Percentiles rank a stretch among this genome's conserved stretches.
These are phyloP conservation scores for Chenopodium quinoa DNA, from an alignment of 148 eudicot species.

Conservation along the genomic window DNA sequence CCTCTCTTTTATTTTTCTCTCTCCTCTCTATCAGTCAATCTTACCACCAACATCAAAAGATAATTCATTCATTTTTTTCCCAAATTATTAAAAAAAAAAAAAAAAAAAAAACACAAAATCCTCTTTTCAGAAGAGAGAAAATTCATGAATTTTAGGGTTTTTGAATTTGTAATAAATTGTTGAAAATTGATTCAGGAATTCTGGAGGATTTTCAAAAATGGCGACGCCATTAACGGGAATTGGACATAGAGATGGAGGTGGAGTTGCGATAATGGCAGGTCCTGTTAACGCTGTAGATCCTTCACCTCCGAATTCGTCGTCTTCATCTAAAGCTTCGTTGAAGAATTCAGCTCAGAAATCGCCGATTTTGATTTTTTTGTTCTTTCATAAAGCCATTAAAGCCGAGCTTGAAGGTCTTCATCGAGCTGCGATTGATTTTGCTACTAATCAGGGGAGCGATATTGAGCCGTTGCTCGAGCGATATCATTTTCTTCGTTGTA, in stretches of 20 bases:
- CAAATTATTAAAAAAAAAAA: not conserved
- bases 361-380: slow-evolving; percentile 80
- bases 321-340: slow-evolving; percentile 27
- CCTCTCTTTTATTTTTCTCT: not conserved
- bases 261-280: slow-evolving; percentile 68
- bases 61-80: not conserved
- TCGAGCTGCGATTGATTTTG: slow-evolving; percentile 65
- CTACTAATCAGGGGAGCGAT: slow-evolving; percentile 49
- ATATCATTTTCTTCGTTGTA: slow-evolving; percentile 65
- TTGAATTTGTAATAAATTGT: not conserved
- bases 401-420: slow-evolving; percentile 78
- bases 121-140: slow-evolving; percentile 14
- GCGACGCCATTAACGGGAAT: slow-evolving; percentile 85
- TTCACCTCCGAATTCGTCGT: slow-evolving; percentile 31
- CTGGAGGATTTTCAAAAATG: slow-evolving; percentile 34
- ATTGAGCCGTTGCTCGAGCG: slow-evolving; percentile 64
- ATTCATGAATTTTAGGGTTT: slow-evolving; percentile 28
- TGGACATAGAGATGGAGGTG: slow-evolving; percentile 63
- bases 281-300: slow-evolving; percentile 49
- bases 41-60: not conserved
- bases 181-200: not conserved
- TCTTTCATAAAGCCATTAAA: slow-evolving; percentile 87
- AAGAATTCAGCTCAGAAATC: slow-evolving; percentile 50
- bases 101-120: not conserved
- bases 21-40: not conserved